A percentile compares a stretch with the other conserved stretches of the same genome.
Conservation (phyloP, 2,329 filamentous ascomycete species). For the Dothideomycetidae sp. region DNA sequence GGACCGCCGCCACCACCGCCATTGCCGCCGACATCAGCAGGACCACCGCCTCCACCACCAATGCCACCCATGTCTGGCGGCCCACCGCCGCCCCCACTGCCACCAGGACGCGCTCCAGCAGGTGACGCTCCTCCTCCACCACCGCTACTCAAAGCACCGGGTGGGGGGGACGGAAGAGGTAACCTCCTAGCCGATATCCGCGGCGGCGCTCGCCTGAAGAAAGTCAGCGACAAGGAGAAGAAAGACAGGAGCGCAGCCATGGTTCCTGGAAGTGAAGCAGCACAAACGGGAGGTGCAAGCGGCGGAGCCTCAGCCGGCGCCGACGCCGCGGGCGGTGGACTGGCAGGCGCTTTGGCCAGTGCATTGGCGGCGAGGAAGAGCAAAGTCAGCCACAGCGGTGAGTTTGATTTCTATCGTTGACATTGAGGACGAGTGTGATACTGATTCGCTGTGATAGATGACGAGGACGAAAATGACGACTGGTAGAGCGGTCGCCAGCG, state of each 20-base stretch:
- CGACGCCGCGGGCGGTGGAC: conserved; percentile 32
- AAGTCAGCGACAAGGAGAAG: conserved; percentile 57
- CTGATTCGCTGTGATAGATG: conserved; percentile 45
- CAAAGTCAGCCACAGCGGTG: conserved; percentile 91
- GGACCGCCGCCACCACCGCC: conserved; percentile 30
- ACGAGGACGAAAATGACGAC: conserved; percentile 63
- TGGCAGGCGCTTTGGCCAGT: conserved; percentile 52
- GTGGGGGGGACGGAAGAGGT: conserved; percentile 36
- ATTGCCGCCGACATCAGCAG: conserved; percentile 23
- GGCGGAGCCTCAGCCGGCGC: conserved; percentile 38
- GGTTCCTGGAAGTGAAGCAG: conserved; percentile 41
- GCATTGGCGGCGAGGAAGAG: conserved; percentile 76
- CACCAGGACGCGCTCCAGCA: conserved; percentile 39
- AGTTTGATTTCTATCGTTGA: conserved; percentile 31
- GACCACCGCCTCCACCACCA: conserved; percentile 33
- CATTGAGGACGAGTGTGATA: conserved; percentile 6
- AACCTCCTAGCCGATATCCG: conserved; percentile 60
- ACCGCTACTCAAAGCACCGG: conserved; percentile 31
- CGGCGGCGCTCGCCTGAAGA: conserved; percentile 51
- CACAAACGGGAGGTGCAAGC: conserved; percentile 41
- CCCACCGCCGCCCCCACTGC: conserved; percentile 29
- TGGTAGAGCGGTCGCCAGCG: no score
- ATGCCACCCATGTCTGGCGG: conserved; percentile 28
- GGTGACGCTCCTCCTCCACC: conserved; percentile 41
- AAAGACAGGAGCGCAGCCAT: conserved; percentile 54